Base-by-base conservation (phyloP, 2,329 filamentous ascomycete species). In the Penicillium vulpinum region DNA sequence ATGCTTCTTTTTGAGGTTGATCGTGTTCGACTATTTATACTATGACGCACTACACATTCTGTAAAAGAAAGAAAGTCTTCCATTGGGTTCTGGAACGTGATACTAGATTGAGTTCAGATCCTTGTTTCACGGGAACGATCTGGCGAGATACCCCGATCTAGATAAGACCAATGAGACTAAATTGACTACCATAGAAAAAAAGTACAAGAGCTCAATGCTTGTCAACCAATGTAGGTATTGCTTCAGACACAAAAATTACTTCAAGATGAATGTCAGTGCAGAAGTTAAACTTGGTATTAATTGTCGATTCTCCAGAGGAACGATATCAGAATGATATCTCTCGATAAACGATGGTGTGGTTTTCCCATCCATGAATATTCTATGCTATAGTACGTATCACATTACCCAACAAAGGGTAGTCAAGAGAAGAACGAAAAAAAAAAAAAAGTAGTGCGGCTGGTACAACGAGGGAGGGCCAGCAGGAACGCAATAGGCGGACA, bases 321-420 rank as follows among this genome's bases (percentile, higher is more conserved):
- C 13, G 54, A 56, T 56, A 56, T 56, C 54, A 46, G 16, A 38
- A 51, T 47, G 52, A 58, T 38, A 56, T 47, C 50, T 58, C 51
- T 56, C 52, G 36, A 58, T 58, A 61, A 66, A 66, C 62, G 63
- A 67, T 66, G 63, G 64, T 51, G 41, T 54, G 59, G 53, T 63
- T 61, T 63, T 61, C 62, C 53, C 64, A 67, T 66, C 63, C 63
- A 60, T 62, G 59, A 59, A 63, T 46, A 61, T 66, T 67, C 64
- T 67, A 67, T 67, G 64, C 64, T 67, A 66, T 65, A 61, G 64
- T 67, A 67, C 64, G 64, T 67, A 39, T 61, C 64, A 67, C 64
- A 65, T 67, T 65, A 62, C 63, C 64, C 64, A 56, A 22, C 18
- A 21, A 31, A 33, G 54, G 54, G 49, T 44, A 49, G 55, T 61